These are phyloP conservation scores for Trapa incisa DNA, from an alignment of 345 rosid species.

Conservation along the genomic window DNA sequence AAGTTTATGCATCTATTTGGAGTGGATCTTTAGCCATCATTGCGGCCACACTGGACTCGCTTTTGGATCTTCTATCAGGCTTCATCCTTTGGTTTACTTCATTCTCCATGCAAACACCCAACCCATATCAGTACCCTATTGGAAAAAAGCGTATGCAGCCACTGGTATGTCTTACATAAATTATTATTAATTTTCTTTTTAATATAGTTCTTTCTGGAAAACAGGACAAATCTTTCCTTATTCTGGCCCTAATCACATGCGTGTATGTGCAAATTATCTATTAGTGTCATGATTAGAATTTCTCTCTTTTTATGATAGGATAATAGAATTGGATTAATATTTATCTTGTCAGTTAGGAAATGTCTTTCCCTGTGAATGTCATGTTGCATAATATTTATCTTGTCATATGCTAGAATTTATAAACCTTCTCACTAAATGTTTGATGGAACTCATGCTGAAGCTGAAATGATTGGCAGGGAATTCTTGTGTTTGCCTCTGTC, in stretches of 20 bases:
- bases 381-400: neutral
- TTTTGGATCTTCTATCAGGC: slow-evolving; percentile 96
- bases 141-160: slow-evolving; percentile 99
- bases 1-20: slow-evolving; percentile 79
- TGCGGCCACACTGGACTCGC: slow-evolving; percentile 94
- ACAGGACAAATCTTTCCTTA: neutral
- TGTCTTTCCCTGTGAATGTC: neutral
- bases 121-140: slow-evolving; percentile 88
- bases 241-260: neutral
- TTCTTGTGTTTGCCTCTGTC: slow-evolving; percentile 97
- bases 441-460: neutral
- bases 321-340: neutral
- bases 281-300: neutral
- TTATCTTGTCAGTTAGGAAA: neutral
- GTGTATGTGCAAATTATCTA: neutral
- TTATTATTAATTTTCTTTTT: neutral
- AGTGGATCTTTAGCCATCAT: slow-evolving; percentile 95
- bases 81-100: slow-evolving; percentile 98
- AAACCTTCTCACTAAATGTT: neutral
- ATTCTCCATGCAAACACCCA: slow-evolving; percentile 94
- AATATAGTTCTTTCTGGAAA: neutral
- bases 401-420: too few species aligned
- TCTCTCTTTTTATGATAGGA: neutral
- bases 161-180: slow-evolving; percentile 39
- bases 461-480: slow-evolving; percentile 46